Base-by-base conservation (phyloP, 2,329 filamentous ascomycete species). In the Biscogniauxia mediterranea region DNA sequence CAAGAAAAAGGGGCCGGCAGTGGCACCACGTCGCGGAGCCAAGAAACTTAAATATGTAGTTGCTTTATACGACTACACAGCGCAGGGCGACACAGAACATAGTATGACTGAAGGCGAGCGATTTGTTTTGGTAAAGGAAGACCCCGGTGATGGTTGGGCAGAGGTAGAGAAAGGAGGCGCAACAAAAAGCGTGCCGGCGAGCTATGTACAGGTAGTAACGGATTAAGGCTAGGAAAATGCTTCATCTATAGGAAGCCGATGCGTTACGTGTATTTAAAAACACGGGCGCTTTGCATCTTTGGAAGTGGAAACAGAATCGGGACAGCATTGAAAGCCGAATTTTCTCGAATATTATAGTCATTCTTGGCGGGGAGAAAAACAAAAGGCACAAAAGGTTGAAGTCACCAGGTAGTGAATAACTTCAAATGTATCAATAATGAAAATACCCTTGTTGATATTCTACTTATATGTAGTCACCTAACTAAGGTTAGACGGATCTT, bases 41-140 rank as follows among this genome's bases (percentile, higher is more conserved):
- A 97, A 97, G 85, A 97, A 96, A 75, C 82, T 97, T 42, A 92
- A 90, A 72, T 96, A 98, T 70, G 94, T 96, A 1, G 91, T 97
- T 74, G 95, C 95, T 1, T 68, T 98, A 69, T 99, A 98, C 75
- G 92, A 95, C 56, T 99, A 99, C 75, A 83, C 88, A 56, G 92
- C 94, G 19, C 89, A 92, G 70, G 93, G 88, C 67, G 92, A 96
- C 5, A 85, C 87, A 7, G 95, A 99, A 77, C 93, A 94, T 76
- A 92, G 84, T 71, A 99, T 99, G 92, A 75, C 75, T 0, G 94
- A 96, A 76, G 95, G 95, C 0, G 95, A 99, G 77, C 85, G 88
- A 56, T 96, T 99, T 71, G 93, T 99, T 49, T 81, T 99, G 32
- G 87, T 97, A 63, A 93, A 89, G 70, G 88, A 91, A 60, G 94